Base-by-base conservation (phyloP, 2,329 filamentous ascomycete genomes). In the Coniella vitis region DNA sequence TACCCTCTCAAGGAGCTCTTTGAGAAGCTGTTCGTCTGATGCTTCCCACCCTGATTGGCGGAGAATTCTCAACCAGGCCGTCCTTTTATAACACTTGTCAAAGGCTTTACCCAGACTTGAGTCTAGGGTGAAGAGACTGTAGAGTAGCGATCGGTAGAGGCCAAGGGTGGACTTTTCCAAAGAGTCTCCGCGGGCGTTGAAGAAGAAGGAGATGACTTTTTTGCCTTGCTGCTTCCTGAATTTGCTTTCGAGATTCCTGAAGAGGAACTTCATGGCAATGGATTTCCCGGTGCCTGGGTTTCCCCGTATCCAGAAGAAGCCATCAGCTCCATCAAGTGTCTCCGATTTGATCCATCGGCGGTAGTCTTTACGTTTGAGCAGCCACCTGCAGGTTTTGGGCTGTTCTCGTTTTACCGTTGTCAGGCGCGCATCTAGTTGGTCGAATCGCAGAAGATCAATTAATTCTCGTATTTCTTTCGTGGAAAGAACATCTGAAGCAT, bases 111-210 rank as follows among this genome's bases (percentile, higher is more conserved):
- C 64, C 0, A 75, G 57, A 0, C 68, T 59, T 0, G 64, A 59
- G 1, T 60, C 49, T 1, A 58, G 54, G 0, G 62, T 20, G 0
- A 80, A 57, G 0, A 80, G 57, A 35, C 80, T 73, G 1, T 62
- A 52, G 0, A 80, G 47, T 0, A 81, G 47, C 0, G 73, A 74
- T 3, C 75, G 65, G 53, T 76, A 78, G 59, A 81, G 67, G 0
- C 78, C 76, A 0, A 60, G 21, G 0, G 65, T 62, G 0, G 73
- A 69, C 45, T 63, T 74, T 39, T 80, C 72, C 8, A 74, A 56
- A 4, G 59, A 29, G 0, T 62, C 59, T 0, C 72, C 73, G 47
- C 69, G 59, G 0, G 71, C 71, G 47, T 75, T 70, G 62, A 76
- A 76, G 58, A 75, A 77, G 58, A 74, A 76, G 0, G 66, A 69